These are phyloP conservation scores for Onygena corvina DNA, from an alignment of 2,329 filamentous ascomycete species.

Conservation along the genomic window DNA sequence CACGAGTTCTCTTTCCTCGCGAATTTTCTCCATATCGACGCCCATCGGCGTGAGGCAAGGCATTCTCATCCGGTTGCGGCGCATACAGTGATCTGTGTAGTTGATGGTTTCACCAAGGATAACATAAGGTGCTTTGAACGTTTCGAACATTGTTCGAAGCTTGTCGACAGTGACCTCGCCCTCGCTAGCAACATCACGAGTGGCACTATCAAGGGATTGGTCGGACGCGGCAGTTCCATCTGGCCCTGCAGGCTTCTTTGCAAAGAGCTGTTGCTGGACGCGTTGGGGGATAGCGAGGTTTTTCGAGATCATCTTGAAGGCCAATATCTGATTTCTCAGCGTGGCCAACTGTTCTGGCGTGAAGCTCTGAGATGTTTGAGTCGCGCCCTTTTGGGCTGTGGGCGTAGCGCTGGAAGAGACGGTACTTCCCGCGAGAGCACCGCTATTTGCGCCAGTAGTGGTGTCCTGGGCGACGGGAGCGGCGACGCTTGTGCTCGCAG, in stretches of 20 bases:
- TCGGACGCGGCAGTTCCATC: slow-evolving; percentile 28
- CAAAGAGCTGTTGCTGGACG: slow-evolving; percentile 73
- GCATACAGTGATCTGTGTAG: slow-evolving; percentile 65
- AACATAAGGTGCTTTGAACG: slow-evolving; percentile 61
- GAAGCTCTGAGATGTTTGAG: slow-evolving; percentile 46
- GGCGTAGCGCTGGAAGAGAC: slow-evolving; percentile 9
- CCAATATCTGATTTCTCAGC: slow-evolving; percentile 73
- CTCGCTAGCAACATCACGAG: slow-evolving; percentile 11
- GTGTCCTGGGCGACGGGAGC: slow-evolving; percentile 19
- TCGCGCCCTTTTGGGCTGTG: slow-evolving; percentile 22
- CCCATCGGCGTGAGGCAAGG: slow-evolving; percentile 82
- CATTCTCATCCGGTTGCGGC: slow-evolving; percentile 65
- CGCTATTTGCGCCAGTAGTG: slow-evolving; percentile 16
- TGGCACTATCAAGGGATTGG: slow-evolving; percentile 30
- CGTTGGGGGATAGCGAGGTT: slow-evolving; percentile 67
- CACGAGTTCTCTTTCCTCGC: slow-evolving; percentile 75
- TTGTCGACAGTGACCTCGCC: slow-evolving; percentile 15
- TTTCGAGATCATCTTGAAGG: slow-evolving; percentile 81
- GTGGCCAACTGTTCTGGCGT: slow-evolving; percentile 65
- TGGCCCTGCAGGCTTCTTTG: slow-evolving; percentile 34
- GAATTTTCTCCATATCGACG: slow-evolving; percentile 72
- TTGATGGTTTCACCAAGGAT: slow-evolving; percentile 50
- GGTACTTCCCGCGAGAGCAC: slow-evolving; percentile 16
- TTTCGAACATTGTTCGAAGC: slow-evolving; percentile 48
- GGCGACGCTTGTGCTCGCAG: slow-evolving; percentile 22